phyloP scores from a whole-genome alignment of 768 basidiomycete species.

The Udeniomyces megalosporus region DNA sequence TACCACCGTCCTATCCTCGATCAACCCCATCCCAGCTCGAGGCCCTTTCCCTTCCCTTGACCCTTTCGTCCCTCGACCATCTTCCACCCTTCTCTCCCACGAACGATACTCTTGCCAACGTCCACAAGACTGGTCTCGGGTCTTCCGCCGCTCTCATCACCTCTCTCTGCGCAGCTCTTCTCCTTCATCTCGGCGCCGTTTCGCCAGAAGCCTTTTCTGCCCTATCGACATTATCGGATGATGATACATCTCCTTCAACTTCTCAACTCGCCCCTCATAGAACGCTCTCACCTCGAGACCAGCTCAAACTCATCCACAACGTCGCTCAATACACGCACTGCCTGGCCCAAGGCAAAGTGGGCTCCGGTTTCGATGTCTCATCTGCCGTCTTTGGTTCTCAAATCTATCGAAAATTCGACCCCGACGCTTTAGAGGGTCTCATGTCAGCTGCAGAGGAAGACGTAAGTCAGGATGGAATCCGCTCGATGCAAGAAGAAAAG shows the following conservation, averaged over 20 bases:
- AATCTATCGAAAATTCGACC: slow-evolving; percentile 69
- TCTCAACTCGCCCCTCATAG: too few relatives aligned
- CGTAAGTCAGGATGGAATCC: too few relatives aligned
- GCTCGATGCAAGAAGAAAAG: too few relatives aligned
- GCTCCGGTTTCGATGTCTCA: slow-evolving; percentile 91
- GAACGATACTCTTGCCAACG: slow-evolving; percentile 50
- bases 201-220: slow-evolving; percentile 22
- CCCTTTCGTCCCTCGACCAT: slow-evolving; percentile 44
- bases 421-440: slow-evolving; percentile 46
- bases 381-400: slow-evolving; percentile 91
- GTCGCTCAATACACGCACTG: slow-evolving; percentile 89
- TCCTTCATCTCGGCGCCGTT: slow-evolving; percentile 57
- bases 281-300: not conserved
- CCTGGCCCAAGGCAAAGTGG: slow-evolving; percentile 92
- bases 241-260: slow-evolving; percentile 19
- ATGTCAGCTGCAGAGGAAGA: slow-evolving; percentile 43
- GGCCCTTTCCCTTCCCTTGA: slow-evolving; percentile 44
- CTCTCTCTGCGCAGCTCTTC: slow-evolving; percentile 70
- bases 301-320: slow-evolving; percentile 58
- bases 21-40: slow-evolving; percentile 41
- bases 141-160: slow-evolving; percentile 95
- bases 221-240: not conserved
- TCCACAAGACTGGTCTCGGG: slow-evolving; percentile 97
- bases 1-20: not conserved
- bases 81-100: slow-evolving; percentile 65